Percentiles rank a stretch among this genome's conserved stretches.
Conservation (phyloP, 305 asterid species). For the Fraxinus sp. region DNA sequence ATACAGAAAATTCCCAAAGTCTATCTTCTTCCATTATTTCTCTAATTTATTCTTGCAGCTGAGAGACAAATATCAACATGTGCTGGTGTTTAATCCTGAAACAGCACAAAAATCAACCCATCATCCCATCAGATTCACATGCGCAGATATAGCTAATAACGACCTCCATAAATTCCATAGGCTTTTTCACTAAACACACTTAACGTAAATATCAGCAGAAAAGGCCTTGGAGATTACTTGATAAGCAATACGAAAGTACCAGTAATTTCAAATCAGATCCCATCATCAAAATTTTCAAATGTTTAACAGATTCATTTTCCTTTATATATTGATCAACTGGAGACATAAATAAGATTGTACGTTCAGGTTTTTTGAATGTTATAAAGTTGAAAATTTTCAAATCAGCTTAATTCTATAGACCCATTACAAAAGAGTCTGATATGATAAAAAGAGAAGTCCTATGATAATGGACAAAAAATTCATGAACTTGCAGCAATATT, state of each 20-base stretch:
- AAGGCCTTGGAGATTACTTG: background rate
- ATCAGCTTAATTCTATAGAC: background rate
- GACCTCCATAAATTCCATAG: background rate
- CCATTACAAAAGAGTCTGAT: background rate
- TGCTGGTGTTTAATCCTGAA: too few species aligned
- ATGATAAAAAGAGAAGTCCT: background rate
- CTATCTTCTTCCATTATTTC: too few species aligned
- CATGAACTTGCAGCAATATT: conserved; percentile 26
- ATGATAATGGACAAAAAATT: background rate
- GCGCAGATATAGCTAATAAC: background rate
- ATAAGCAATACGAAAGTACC: background rate
- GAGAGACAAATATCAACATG: too few species aligned
- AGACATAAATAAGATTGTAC: background rate
- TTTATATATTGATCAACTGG: background rate
- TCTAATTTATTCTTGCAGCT: too few species aligned
- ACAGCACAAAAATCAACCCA: too few species aligned
- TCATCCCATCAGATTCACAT: too few species aligned
- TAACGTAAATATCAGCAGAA: background rate
- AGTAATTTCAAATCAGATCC: background rate
- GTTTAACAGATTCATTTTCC: background rate
- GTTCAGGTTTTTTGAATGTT: conserved; percentile 8
- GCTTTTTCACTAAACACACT: background rate
- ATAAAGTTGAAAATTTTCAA: background rate
- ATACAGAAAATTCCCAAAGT: too few species aligned
- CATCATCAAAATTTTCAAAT: background rate